These are phyloP conservation scores for Diaporthe longicolla DNA, from an alignment of 2,329 filamentous ascomycete genomes.

Conservation along the genomic window DNA sequence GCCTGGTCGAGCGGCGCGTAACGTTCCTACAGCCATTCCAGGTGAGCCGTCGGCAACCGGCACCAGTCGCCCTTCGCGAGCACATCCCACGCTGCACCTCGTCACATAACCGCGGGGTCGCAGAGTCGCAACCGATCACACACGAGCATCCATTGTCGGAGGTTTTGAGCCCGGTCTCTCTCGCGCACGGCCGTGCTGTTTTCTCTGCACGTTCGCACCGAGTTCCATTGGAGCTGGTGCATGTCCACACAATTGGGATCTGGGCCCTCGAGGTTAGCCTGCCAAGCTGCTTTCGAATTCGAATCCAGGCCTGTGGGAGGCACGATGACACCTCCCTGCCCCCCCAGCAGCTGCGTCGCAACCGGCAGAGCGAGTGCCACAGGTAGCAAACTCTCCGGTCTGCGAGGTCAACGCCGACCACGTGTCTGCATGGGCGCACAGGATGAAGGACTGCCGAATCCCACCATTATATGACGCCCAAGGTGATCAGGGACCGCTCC, in stretches of 20 bases:
- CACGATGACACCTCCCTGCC: background rate
- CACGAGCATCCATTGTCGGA: conserved; percentile 8
- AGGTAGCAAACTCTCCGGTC: conserved; percentile 8
- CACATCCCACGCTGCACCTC: background rate
- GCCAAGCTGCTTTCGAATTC: background rate
- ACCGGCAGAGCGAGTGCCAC: background rate
- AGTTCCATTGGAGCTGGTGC: background rate
- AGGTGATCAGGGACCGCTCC: conserved; percentile 4
- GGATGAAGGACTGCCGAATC: conserved; percentile 25
- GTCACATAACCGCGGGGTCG: background rate
- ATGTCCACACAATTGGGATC: background rate
- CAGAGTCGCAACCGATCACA: conserved; percentile 24
- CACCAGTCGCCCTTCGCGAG: background rate
- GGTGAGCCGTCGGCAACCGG: conserved; percentile 15
- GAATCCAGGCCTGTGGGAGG: background rate
- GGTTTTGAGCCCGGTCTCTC: background rate
- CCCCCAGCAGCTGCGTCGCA: background rate
- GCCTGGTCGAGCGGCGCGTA: background rate
- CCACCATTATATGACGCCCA: background rate
- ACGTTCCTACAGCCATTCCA: background rate
- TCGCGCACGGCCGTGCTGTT: conserved; percentile 25
- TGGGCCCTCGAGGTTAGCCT: background rate
- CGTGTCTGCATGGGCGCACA: background rate
- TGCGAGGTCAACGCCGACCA: background rate
- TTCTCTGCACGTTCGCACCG: background rate